Base-by-base conservation (phyloP, 192 early-diverging fungal species). In the Martensiomyces pterosporus region DNA sequence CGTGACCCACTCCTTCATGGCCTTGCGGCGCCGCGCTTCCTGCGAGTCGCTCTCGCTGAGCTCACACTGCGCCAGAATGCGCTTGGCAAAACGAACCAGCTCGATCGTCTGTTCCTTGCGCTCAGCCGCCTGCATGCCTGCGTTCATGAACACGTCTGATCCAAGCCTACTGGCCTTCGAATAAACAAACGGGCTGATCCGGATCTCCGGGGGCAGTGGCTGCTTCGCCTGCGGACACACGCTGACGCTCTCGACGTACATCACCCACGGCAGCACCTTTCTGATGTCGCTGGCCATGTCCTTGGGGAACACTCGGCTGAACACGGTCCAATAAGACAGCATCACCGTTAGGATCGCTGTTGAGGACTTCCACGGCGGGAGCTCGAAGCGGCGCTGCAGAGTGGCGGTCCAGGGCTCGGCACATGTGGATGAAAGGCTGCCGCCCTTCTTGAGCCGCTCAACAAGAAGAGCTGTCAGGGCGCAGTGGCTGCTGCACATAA, bases 281-380 rank as follows among this genome's bases (percentile, higher is more conserved):
- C 48, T 34, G 22, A 72, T 64, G 22, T 2, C n/a, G 18, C 21
- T 38, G 10, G 33, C 23, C 3, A 59, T 13, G 1, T 47, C 25
- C 9, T 40, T 54, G 14, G 46, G 56, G 23, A 72, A 52, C 10
- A 51, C 52, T 9, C 36, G 26, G 19, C 27, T 32, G 36, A 72
- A 39, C 3, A 48, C 25, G 15, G 39, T 29, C 61, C 68, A 64
- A 23, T 72, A 56, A 27, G 39, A 60, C 4, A 64, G 24, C 10
- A 72, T 43, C 2, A 56, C 33, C 0, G 68, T 72, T 12, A 72
- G 39, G 24, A 72, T 42, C 8, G 44, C 44, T 9, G 68, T 72
- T 23, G 52, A 40, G 35, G 60, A 64, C 10, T n/a, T 42, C 68
- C 68, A 72, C 7, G 68, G 68, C 10, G 61, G 68, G 2, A 19